Percentiles rank a stretch among this genome's conserved stretches.
Conservation (phyloP, 805 yeast species). For the Pichia californica region DNA sequence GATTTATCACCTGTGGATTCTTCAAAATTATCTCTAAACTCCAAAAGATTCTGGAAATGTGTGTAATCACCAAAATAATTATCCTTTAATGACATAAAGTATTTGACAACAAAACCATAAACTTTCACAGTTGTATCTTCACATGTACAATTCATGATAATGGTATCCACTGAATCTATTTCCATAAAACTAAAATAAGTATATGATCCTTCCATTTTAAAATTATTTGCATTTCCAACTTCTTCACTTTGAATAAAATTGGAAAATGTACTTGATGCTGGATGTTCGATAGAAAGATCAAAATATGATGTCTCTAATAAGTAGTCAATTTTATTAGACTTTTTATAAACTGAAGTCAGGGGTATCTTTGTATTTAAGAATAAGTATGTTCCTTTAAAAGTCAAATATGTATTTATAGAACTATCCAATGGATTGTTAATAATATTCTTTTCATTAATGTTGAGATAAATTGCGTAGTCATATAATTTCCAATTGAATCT, state of each 20-base stretch:
- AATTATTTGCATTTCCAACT: slow-evolving; percentile 63
- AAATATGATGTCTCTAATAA: slow-evolving; percentile 50
- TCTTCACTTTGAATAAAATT: slow-evolving; percentile 58
- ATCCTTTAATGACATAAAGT: slow-evolving; percentile 68
- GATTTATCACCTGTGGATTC: slow-evolving; percentile 13
- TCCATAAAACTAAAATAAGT: slow-evolving; percentile 53
- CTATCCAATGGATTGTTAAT: slow-evolving; percentile 84
- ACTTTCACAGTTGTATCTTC: slow-evolving; percentile 61
- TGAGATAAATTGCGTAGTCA: slow-evolving; percentile 57
- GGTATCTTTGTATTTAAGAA: slow-evolving; percentile 50
- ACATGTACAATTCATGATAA: slow-evolving; percentile 59
- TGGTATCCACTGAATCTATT: slow-evolving; percentile 61
- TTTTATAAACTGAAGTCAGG: slow-evolving; percentile 43
- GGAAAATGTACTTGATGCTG: slow-evolving; percentile 86
- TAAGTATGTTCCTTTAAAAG: slow-evolving; percentile 61
- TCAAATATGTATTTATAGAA: slow-evolving; percentile 68
- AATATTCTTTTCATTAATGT: slow-evolving; percentile 83
- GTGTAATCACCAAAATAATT: slow-evolving; percentile 85
- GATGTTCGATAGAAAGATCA: slow-evolving; percentile 62
- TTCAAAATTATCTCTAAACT: slow-evolving; percentile 40
- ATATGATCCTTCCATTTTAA: slow-evolving; percentile 59
- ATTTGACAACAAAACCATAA: slow-evolving; percentile 75
- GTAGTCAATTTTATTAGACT: slow-evolving; percentile 46
- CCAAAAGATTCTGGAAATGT: slow-evolving; percentile 84
- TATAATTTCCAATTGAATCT: slow-evolving; percentile 50